Conservation (phyloP, 2,329 filamentous ascomycete genomes). For the Colletotrichum brevisporum region DNA sequence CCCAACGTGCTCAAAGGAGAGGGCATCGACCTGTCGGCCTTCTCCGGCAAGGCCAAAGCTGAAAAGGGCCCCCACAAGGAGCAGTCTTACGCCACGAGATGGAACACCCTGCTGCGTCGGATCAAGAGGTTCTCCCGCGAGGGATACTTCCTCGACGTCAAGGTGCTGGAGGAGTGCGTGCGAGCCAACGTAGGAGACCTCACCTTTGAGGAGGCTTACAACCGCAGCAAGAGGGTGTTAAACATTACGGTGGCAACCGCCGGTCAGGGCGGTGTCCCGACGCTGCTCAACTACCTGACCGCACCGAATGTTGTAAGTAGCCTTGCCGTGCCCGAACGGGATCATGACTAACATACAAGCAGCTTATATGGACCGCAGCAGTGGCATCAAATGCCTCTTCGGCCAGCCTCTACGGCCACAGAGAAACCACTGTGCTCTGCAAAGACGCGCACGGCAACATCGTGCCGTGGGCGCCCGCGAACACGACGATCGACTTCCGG, state of each 20-base stretch:
- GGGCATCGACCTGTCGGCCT: constrained; percentile 86
- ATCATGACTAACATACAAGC: constrained; percentile 30
- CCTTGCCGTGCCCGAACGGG: neutral
- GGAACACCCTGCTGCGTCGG: constrained; percentile 76
- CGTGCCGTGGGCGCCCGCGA: constrained; percentile 78
- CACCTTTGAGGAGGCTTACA: constrained; percentile 94
- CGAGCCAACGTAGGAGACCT: constrained; percentile 88
- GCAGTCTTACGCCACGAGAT: constrained; percentile 58
- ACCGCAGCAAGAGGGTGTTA: constrained; percentile 85
- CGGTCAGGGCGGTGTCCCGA: constrained; percentile 82
- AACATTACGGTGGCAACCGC: constrained; percentile 92
- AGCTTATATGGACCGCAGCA: constrained; percentile 86
- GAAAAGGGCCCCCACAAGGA: constrained; percentile 51
- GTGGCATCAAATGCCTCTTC: constrained; percentile 81
- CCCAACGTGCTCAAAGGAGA: constrained; percentile 82
- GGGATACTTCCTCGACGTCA: constrained; percentile 87
- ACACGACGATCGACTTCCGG: constrained; percentile 71
- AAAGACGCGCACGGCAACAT: constrained; percentile 82
- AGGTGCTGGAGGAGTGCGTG: constrained; percentile 86
- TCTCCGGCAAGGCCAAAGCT: constrained; percentile 57
- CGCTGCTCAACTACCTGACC: constrained; percentile 91
- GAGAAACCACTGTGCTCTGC: constrained; percentile 78
- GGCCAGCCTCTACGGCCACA: constrained; percentile 74
- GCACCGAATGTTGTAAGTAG: constrained; percentile 88
- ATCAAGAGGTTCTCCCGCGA: constrained; percentile 78